A percentile compares a stretch with the other conserved stretches of the same genome.
phyloP scores from a whole-genome alignment of 306 rosid species.

The Gleditsia sinensis region DNA sequence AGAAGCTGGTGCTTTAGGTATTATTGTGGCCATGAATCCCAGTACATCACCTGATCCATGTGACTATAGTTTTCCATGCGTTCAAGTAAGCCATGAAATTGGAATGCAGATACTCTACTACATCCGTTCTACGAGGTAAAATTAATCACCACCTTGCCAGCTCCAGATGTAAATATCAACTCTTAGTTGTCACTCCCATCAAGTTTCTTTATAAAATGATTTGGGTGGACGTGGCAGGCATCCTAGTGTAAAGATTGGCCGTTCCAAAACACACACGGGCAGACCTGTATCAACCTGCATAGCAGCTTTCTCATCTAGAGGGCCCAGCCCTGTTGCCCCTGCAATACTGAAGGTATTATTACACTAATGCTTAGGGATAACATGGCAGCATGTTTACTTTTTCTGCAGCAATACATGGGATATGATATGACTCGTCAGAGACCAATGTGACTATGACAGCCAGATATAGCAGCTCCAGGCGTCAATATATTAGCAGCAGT shows the following conservation, averaged over 20 bases:
- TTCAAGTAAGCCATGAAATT: constrained; percentile 43
- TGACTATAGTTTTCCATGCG: constrained; percentile 38
- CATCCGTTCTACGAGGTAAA: constrained; percentile 50
- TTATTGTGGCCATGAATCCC: constrained; percentile 42
- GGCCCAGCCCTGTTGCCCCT: constrained; percentile 55
- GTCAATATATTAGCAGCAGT: constrained; percentile 29
- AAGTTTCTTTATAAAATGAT: not conserved
- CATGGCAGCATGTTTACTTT: not conserved
- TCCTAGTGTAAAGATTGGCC: constrained; percentile 44
- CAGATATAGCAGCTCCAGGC: constrained; percentile 64
- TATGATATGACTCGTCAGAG: not conserved
- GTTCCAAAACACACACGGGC: constrained; percentile 42
- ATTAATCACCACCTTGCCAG: not conserved
- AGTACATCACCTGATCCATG: constrained; percentile 6
- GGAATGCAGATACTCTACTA: constrained; percentile 48
- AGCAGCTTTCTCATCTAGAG: constrained; percentile 56
- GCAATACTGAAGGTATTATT: constrained; percentile 50
- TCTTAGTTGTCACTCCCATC: not conserved
- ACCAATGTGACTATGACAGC: constrained; percentile 39
- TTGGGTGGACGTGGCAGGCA: constrained; percentile 22
- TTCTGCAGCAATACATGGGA: not conserved
- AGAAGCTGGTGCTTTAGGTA: constrained; percentile 44
- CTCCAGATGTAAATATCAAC: not conserved
- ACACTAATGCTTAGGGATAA: not conserved
- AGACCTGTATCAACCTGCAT: constrained; percentile 46